Conservation (phyloP, 2,329 filamentous ascomycete species). For the Epichloe glyceriae region DNA sequence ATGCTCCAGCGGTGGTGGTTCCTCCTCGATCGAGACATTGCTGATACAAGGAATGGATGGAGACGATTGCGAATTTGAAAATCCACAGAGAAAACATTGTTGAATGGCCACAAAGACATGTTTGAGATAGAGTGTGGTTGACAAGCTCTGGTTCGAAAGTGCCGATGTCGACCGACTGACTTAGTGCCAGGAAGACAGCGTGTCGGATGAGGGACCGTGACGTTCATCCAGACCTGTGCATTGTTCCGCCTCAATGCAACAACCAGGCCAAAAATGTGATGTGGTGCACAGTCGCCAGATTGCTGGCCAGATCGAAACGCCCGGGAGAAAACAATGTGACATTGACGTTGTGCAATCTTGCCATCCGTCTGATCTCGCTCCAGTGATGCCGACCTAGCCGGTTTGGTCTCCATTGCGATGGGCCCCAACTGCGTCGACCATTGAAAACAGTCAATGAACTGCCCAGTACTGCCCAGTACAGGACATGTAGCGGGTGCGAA, state of each 20-base stretch:
- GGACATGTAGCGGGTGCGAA: too few species aligned
- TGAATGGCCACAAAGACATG: constrained; percentile 1
- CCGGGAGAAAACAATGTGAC: background rate
- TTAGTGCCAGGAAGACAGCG: constrained; percentile 1
- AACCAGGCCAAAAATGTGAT: too few species aligned
- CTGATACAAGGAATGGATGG: constrained; percentile 41
- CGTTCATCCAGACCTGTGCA: background rate
- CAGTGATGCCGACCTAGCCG: background rate
- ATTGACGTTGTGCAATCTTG: background rate
- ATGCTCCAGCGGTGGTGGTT: constrained; percentile 32
- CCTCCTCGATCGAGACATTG: constrained; percentile 37
- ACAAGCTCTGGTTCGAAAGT: constrained; percentile 4
- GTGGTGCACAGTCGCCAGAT: too few species aligned
- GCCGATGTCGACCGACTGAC: background rate
- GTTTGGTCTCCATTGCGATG: background rate
- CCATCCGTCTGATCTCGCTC: background rate
- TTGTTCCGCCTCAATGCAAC: background rate
- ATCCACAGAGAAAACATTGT: too few species aligned
- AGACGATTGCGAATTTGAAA: constrained; percentile 18
- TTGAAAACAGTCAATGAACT: background rate
- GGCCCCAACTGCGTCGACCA: background rate
- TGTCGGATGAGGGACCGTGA: background rate
- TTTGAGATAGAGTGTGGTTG: constrained; percentile 1
- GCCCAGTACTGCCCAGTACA: background rate
- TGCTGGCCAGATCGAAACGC: too few species aligned